These are phyloP conservation scores for Gossypium aridum DNA, from an alignment of 441 rosid species.

Conservation along the genomic window DNA sequence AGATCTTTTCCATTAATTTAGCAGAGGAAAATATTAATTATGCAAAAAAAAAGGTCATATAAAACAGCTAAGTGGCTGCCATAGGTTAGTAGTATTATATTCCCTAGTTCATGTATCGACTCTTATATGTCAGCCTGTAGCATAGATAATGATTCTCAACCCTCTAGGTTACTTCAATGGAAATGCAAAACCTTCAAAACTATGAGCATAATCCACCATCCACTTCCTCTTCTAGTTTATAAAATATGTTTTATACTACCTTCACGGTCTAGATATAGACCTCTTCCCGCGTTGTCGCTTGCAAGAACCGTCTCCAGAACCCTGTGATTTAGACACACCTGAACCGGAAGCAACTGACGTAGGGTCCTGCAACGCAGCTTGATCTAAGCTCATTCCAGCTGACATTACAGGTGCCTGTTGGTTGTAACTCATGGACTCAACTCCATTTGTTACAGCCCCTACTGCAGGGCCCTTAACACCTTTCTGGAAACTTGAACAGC, in stretches of 20 bases:
- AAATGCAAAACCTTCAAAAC: constrained; percentile 4
- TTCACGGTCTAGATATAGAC: not conserved
- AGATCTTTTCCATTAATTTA: not conserved
- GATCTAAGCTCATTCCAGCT: not conserved
- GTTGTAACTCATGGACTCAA: constrained; percentile 14
- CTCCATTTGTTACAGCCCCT: constrained; percentile 13
- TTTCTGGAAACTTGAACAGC: constrained; percentile 9
- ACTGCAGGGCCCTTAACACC: constrained; percentile 13
- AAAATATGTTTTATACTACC: not conserved
- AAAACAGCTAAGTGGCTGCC: not conserved
- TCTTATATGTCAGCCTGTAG: not conserved
- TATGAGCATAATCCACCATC: not conserved
- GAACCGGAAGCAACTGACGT: constrained; percentile 20
- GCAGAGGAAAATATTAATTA: not conserved
- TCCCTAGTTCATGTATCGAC: not conserved
- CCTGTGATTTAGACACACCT: constrained; percentile 12
- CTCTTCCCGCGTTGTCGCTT: constrained; percentile 35
- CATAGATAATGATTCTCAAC: not conserved
- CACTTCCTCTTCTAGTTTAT: not conserved
- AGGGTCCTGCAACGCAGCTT: constrained; percentile 15
- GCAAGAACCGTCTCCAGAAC: constrained; percentile 20
- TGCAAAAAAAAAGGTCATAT: not conserved
- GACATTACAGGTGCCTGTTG: constrained; percentile 12
- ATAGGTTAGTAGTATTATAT: not conserved
- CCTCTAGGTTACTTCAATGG: not conserved